phyloP scores from a whole-genome alignment of 2,329 filamentous ascomycete genomes.

The Diaporthe citri region DNA sequence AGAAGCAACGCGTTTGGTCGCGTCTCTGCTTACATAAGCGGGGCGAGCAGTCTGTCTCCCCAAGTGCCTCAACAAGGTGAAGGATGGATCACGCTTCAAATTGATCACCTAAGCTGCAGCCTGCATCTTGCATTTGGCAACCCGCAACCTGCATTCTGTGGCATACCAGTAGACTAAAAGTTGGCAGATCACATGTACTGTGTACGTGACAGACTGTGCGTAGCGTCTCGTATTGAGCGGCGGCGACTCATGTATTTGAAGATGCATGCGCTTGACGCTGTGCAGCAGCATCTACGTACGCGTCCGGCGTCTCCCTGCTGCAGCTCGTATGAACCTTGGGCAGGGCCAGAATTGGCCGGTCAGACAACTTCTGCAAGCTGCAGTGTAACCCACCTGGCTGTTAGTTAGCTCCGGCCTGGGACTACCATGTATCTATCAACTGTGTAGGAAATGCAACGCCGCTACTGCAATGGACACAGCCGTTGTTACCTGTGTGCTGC shows the following conservation, averaged over 20 bases:
- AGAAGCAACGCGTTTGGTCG: constrained; percentile 7
- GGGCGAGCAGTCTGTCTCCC: not conserved
- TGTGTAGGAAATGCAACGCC: constrained; percentile 18
- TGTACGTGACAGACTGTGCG: not conserved
- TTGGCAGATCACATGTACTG: constrained; percentile 13
- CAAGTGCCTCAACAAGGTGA: not conserved
- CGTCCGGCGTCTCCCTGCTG: constrained; percentile 17
- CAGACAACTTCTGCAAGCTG: constrained; percentile 34
- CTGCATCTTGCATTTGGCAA: not conserved
- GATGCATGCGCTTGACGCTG: constrained; percentile 17
- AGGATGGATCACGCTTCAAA: not conserved
- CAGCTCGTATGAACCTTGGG: constrained; percentile 27
- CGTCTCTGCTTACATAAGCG: constrained; percentile 18
- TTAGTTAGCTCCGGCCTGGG: not conserved
- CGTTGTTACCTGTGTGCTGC: not conserved
- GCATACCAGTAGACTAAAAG: not conserved
- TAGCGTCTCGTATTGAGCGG: constrained; percentile 18
- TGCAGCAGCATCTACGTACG: constrained; percentile 6
- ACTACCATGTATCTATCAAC: not conserved
- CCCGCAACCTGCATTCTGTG: not conserved
- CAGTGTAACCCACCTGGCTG: constrained; percentile 36
- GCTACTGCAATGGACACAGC: constrained; percentile 21
- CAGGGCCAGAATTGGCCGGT: not conserved
- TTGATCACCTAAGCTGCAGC: not conserved
- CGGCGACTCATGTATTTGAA: constrained; percentile 4